Percentiles rank a stretch among this genome's conserved stretches.
These are phyloP conservation scores for Rutstroemia sydowiana DNA, from an alignment of 2,329 filamentous ascomycete species.

Conservation along the genomic window DNA sequence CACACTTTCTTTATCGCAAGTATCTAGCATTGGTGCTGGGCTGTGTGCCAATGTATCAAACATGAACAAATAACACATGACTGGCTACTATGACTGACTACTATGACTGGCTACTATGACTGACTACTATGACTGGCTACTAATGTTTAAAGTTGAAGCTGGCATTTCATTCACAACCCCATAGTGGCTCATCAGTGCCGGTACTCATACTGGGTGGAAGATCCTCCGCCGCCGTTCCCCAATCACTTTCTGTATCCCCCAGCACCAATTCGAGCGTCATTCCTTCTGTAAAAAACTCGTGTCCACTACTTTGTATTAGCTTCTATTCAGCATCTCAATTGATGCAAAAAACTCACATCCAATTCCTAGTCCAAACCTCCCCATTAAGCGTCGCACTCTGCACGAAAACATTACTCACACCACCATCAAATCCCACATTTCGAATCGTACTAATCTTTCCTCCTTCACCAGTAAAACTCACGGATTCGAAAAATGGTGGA, in stretches of 20 bases:
- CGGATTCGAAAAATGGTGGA: conserved; percentile 55
- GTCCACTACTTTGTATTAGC: conserved; percentile 37
- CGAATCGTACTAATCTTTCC: conserved; percentile 52
- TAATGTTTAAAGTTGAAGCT: not conserved
- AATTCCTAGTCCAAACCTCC: conserved; percentile 52
- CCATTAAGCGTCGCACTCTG: conserved; percentile 58
- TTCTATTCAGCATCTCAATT: too few relatives aligned
- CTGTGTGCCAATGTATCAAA: too few relatives aligned
- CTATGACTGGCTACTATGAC: too few relatives aligned
- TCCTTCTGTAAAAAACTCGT: conserved; percentile 60
- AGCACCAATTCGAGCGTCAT: conserved; percentile 55
- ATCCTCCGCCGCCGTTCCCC: conserved; percentile 53
- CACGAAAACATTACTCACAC: conserved; percentile 51
- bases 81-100: too few relatives aligned
- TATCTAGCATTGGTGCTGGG: too few relatives aligned
- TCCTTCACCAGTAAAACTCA: conserved; percentile 51
- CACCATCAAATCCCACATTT: conserved; percentile 54
- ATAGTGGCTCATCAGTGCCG: too few relatives aligned
- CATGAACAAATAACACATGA: too few relatives aligned
- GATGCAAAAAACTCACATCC: conserved; percentile 37
- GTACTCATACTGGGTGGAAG: conserved; percentile 47
- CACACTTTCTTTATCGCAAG: too few relatives aligned
- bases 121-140: too few relatives aligned
- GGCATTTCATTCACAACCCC: not conserved
- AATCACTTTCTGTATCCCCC: conserved; percentile 51